Base-by-base conservation (phyloP, 1,284 basidiomycete genomes). In the Anthracocystis panici-leucophaei region DNA sequence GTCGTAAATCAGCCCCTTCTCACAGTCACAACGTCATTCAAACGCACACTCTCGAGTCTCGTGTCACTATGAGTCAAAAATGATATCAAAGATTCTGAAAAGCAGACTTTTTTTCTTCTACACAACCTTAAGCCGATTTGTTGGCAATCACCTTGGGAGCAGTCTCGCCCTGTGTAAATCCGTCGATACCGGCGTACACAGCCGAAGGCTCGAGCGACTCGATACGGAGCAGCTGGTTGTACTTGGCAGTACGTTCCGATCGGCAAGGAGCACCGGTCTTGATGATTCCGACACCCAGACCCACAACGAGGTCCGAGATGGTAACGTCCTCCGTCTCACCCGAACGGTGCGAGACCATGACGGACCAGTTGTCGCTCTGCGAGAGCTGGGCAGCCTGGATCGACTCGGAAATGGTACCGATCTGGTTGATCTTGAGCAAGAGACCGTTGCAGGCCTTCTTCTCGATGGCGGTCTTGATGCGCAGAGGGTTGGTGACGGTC, bases 371-470 rank as follows among this genome's bases (percentile, higher is more conserved):
- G 86, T 95, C 94, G 45, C 93, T 95, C 88, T 98, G 95, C 59
- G 95, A 88, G 84, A 99, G 93, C 88, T 97, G 95, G 68, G 95
- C 95, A 85, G 94, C 94, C 87, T 95, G 92, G 87, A 96, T 98
- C 41, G 96, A 97, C 88, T 99, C 97, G 67, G 95, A 95, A 88
- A 99, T 96, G 79, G 95, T 97, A 85, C 96, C 97, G 86, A 99
- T 99, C 88, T 99, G 96, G 84, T 86, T 86, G 84, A 91, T 91
- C 91, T 99, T 99, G 88, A 99, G 91, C 79, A 99, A 90, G 41
- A 99, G 91, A 87, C 95, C 97, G 86, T 98, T 98, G 91, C 96
- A 99, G 48, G 97, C 93, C 91, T 97, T 98, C 91, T 97, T 97
- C 89, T 98, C 93, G 80, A 99, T 97, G 81, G 97, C 97, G 51